These are phyloP conservation scores for Coniophora puteana DNA, from an alignment of 1,284 basidiomycete species.

Conservation along the genomic window DNA sequence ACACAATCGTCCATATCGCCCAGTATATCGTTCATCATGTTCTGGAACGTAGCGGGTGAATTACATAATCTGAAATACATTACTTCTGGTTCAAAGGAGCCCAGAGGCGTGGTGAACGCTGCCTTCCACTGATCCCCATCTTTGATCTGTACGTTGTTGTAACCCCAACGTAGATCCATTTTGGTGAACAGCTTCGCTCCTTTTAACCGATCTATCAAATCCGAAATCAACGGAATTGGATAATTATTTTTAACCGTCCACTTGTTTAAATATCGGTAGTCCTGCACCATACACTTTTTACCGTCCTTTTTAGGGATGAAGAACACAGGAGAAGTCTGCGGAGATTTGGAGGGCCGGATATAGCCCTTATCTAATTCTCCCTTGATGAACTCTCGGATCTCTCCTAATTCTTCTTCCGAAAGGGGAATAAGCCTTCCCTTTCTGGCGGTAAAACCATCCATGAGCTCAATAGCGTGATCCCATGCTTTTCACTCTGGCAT, in stretches of 20 bases:
- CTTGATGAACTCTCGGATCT: too few relatives aligned
- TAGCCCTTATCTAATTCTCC: too few relatives aligned
- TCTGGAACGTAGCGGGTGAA: slow-evolving; percentile 27
- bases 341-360: slow-evolving; percentile 13
- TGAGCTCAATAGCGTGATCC: too few relatives aligned
- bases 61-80: slow-evolving; percentile 32
- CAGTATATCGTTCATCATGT: slow-evolving; percentile 24
- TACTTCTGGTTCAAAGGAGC: slow-evolving; percentile 27
- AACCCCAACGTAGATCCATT: slow-evolving; percentile 24
- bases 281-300: slow-evolving; percentile 16
- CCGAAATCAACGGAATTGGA: slow-evolving; percentile 28
- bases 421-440: neutral
- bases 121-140: slow-evolving; percentile 16
- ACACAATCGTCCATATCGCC: slow-evolving; percentile 16
- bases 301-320: slow-evolving; percentile 36
- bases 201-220: slow-evolving; percentile 22
- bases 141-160: slow-evolving; percentile 8
- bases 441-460: neutral
- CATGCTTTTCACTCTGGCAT: too few relatives aligned
- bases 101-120: slow-evolving; percentile 24
- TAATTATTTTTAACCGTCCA: slow-evolving; percentile 27
- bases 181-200: slow-evolving; percentile 24
- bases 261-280: slow-evolving; percentile 30
- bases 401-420: too few relatives aligned
- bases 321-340: slow-evolving; percentile 23